These are phyloP conservation scores for Calonectria hongkongensis DNA, from an alignment of 2,329 filamentous ascomycete genomes.

Conservation along the genomic window DNA sequence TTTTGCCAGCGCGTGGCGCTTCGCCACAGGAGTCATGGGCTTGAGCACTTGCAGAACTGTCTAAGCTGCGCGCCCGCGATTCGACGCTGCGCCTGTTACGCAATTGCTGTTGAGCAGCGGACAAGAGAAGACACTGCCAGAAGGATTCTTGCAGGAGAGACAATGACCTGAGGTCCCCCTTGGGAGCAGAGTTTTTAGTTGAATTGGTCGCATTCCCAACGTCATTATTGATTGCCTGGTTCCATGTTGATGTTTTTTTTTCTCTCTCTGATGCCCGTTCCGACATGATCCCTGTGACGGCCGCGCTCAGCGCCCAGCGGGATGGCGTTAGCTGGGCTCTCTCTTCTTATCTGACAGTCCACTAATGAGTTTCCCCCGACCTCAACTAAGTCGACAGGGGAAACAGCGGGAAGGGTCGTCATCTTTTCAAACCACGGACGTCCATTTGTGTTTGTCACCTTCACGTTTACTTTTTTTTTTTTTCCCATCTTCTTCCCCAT, in stretches of 20 bases:
- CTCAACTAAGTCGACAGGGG: constrained; percentile 25
- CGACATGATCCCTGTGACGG: constrained; percentile 27
- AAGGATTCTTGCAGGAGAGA: too few relatives aligned
- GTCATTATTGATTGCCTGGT: not conserved
- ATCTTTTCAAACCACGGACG: constrained; percentile 25
- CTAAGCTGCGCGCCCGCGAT: constrained; percentile 2
- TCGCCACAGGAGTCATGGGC: constrained; percentile 15
- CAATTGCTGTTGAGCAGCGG: constrained; percentile 6
- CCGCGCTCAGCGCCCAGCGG: constrained; percentile 19
- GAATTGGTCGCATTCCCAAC: not conserved
- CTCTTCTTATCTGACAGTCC: constrained; percentile 33
- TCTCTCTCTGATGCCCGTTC: constrained; percentile 16
- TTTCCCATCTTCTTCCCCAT: constrained; percentile 9
- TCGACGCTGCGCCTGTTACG: not conserved
- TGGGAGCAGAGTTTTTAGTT: not conserved
- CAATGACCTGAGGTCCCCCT: not conserved
- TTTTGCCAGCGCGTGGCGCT: constrained; percentile 9
- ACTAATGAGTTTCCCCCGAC: constrained; percentile 24
- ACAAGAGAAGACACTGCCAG: not conserved
- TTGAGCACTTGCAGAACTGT: constrained; percentile 10
- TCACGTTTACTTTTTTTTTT: constrained; percentile 24
- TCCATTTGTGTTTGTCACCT: constrained; percentile 14
- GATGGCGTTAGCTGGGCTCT: constrained; percentile 19
- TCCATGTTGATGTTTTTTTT: constrained; percentile 26
- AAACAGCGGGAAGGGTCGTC: constrained; percentile 26